Base-by-base conservation (phyloP, 176 grass and related monocot genomes). In the Aegilops sharonensis region DNA sequence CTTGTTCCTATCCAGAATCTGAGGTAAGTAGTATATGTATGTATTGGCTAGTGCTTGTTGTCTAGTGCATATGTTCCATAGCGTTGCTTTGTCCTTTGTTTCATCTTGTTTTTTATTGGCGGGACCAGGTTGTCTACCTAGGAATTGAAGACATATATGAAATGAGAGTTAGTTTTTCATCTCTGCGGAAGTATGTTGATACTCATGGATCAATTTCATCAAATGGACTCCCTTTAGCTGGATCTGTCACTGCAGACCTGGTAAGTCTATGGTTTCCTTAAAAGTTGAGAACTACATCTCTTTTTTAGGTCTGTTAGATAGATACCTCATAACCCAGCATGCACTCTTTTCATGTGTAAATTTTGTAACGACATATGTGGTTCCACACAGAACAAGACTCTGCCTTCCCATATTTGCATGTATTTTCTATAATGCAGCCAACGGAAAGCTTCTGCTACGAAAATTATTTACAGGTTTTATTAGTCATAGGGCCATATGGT, bases 121-220 rank as follows among this genome's bases (percentile, higher is more conserved):
- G 66, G 75, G 64, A 80, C 59, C 81, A 98, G 95, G 88, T 98
- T 81, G 71, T 93, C 42, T 92, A 95, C 87, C 81, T 93, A 39
- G 91, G 91, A 34, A 98, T 98, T 85, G 91, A 95, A 71, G 95
- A 98, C 76, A 95, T 98, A 59, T 93, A 98, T 86, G 82, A 79
- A 36, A 98, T 95, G 95, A 92, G 89, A 89, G 92, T 90, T 3
- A 98, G 95, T 89, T 88, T 98, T 89, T 89, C 61, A 85, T 89
- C 91, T 21, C 91, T 98, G 24, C 95, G 91, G 84, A 91, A 98
- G 29, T 98, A 98, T 66, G 91, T 98, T 52, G 93, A 93, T 85
- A 81, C 91, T 45, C 81, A 98, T 82, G 95, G 95, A 12, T 83
- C 85, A 32, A 87, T 83, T 68, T 93, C 95, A 67, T 98, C 95